Base-by-base conservation (phyloP, 257 asterid species). In the Parsonsia alboflavescens region DNA sequence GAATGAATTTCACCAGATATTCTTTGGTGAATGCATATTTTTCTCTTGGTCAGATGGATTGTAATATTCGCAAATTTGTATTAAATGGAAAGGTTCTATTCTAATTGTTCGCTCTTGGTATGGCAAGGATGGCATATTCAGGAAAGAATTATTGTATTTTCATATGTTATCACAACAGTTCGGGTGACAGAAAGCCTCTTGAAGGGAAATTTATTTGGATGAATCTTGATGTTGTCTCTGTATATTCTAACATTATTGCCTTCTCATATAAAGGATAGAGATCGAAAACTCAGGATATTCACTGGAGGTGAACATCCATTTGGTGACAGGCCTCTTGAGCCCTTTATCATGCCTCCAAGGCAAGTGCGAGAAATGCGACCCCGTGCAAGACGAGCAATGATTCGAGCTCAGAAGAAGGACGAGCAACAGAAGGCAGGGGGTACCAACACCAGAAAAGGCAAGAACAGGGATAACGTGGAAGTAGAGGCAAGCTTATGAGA, bases 281-380 rank as follows among this genome's bases (percentile, higher is more conserved):
- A 92, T 82, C 82, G 92, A 56, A 94, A 94, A 82, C 79, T 94
- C 85, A 89, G 98, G 86, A 94, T 94, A 82, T 94, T 94, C 87
- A 84, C 90, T 48, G 93, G 84, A 33, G 73, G 82, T 42, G 97
- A 90, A 82, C 99, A 92, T 81, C 96, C 99, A 53, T 94, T 94
- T 82, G 89, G 85, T 70, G 98, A 94, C 76, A 86, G 88, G 84
- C 84, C 93, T 30, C 68, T 89, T 21, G 97, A 92, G 76, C 82
- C 88, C 33, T 89, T 85, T 61, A 82, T 75, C 79, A 94, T 92
- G 98, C 97, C 99, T 46, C 88, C 86, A 41, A 84, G 98, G 70
- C 92, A 90, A 83, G 97, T 95, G 68, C 93, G 96, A 45, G 98
- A 95, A 82, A 76, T 95, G 93, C 86, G 99, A 7, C 98, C 99